Evolutionary conservation across 176 grass and related monocot genomes (phyloP), one percentile per base, ranked within the genome.

Genomic region (Dactylis glomerata): DNA sequence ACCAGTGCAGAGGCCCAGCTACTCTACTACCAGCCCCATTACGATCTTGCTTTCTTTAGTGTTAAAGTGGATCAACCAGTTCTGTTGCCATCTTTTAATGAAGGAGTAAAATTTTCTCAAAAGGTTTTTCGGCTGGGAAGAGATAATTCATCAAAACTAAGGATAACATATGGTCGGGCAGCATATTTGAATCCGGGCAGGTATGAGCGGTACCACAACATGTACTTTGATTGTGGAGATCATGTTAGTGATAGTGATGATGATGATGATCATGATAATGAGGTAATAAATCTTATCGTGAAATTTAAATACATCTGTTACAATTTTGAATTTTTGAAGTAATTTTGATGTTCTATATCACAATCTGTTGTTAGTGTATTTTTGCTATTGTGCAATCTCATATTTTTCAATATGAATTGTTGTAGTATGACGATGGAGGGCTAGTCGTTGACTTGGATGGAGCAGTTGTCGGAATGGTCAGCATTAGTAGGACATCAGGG

Each of bases 21-120:
- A 5, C 41, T 76, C 2, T 84, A 84, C 58, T 16, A 17, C 14
- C 81, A 83, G n/a, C 31, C 72, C 27, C 81, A 83, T 49, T 83
- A 83, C 1, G 57, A 83, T 24, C 20, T 83, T 62, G 81, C 69
- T 75, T 46, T 83, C 8, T 33, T 75, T 1, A 47, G 20, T 4
- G 41, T 45, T 34, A 24, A 36, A 74, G 5, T 75, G 69, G 31
- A 49, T 16, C 2, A 9, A 20, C 26, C 38, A 34, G 22, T 62
- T 33, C 55, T 49, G 2, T 1, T 75, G 17, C 54, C 40, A 33
- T 83, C 38, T 24, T 83, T 62, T 61, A 62, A 19, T 33, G 69
- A 74, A 37, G 37, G 26, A 20, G 49, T 56, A 28, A 27, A 41
- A 34, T 41, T 24, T 40, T 5, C n/a, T 41, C n/a, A 82, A 28